These are phyloP conservation scores for Teratosphaeria destructans DNA, from an alignment of 2,329 filamentous ascomycete genomes.

Conservation along the genomic window DNA sequence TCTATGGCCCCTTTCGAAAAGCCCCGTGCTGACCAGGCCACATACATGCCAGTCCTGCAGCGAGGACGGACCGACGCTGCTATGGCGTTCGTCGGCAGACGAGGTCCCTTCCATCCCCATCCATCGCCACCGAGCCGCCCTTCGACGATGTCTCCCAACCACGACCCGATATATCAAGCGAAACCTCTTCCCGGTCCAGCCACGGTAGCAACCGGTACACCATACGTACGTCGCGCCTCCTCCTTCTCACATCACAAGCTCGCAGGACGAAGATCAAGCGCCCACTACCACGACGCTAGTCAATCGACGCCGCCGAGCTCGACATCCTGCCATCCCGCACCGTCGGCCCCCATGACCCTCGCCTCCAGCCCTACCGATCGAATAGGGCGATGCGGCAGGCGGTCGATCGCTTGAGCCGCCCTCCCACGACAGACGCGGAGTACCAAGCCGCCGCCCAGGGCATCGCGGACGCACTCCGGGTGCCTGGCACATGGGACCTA, in stretches of 20 bases:
- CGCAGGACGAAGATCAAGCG: not conserved
- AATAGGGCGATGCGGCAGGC: not conserved
- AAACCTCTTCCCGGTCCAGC: not conserved
- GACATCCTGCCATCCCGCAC: not conserved
- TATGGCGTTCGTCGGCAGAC: not conserved
- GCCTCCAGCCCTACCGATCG: not conserved
- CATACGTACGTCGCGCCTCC: not conserved
- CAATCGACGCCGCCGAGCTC: not conserved
- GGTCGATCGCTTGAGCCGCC: not conserved
- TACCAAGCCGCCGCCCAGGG: not conserved
- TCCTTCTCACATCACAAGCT: not conserved
- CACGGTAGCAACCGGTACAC: not conserved
- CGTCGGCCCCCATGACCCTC: not conserved
- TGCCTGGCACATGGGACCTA: constrained; percentile 3
- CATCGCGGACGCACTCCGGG: not conserved
- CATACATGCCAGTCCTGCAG: not conserved
- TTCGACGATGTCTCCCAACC: not conserved
- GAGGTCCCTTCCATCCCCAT: not conserved
- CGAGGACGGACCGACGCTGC: no score
- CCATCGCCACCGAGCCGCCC: not conserved
- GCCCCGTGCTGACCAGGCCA: no score
- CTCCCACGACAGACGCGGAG: not conserved
- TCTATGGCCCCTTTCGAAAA: no score
- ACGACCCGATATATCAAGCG: not conserved
- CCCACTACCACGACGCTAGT: not conserved